Evolutionary conservation across 2,329 filamentous ascomycete genomes (phyloP).

Genomic region (Colletotrichum australisinense): DNA sequence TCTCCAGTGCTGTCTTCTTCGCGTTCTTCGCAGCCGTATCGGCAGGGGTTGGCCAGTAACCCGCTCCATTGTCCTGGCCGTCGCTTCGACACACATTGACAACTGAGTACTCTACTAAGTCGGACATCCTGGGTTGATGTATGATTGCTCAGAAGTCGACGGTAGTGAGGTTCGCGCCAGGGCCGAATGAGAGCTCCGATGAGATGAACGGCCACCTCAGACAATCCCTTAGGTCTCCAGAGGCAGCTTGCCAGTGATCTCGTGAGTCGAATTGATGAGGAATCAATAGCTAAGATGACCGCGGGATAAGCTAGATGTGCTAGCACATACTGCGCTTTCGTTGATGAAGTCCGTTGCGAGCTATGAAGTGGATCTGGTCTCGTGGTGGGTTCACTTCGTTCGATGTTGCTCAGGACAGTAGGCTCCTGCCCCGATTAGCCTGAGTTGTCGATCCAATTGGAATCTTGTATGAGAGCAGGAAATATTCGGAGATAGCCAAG

Average conservation of each 20-base stretch:
- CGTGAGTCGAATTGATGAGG: background rate
- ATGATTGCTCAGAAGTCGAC: background rate
- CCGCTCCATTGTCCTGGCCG: slow-evolving; percentile 56
- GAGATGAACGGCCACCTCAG: background rate
- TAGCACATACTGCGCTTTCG: slow-evolving; percentile 23
- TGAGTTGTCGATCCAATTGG: background rate
- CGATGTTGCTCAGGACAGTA: background rate
- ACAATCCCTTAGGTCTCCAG: background rate
- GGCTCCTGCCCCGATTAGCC: background rate
- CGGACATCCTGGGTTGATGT: slow-evolving; percentile 12
- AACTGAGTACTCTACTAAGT: slow-evolving; percentile 21
- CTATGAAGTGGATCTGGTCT: slow-evolving; percentile 24
- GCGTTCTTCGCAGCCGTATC: slow-evolving; percentile 48
- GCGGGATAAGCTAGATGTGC: background rate
- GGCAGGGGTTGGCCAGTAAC: slow-evolving; percentile 52
- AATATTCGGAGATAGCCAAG: background rate
- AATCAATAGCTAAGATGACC: background rate
- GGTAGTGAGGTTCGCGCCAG: background rate
- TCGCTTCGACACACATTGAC: slow-evolving; percentile 58
- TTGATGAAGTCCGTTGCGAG: slow-evolving; percentile 16
- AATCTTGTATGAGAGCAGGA: background rate
- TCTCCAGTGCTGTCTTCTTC: slow-evolving; percentile 50
- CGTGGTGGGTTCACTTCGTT: slow-evolving; percentile 15
- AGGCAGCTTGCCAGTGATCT: background rate
- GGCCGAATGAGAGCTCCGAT: background rate